Base-by-base conservation (phyloP, 495 filamentous ascomycete genomes). In the Penicillium robsamsonii region DNA sequence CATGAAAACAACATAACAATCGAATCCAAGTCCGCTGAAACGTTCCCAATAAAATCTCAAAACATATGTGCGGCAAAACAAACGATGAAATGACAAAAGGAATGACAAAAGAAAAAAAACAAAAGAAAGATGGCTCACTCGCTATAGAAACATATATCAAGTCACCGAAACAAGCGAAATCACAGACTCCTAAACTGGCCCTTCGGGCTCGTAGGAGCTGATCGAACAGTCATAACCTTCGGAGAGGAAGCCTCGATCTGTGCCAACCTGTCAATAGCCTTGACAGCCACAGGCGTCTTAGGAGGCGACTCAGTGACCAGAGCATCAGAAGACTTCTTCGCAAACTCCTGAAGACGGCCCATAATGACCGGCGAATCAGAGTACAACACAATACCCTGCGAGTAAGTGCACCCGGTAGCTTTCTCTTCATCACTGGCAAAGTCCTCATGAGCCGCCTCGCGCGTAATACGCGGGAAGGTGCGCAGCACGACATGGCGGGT, bases 381-480 rank as follows among this genome's bases (percentile, higher is more conserved):
- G 59, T 81, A 85, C 3, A 86, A 65, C 7, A 80, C 75, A 17
- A 77, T 58, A 11, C 83, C 83, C 15, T 66, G 66, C 1, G 78
- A 73, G 59, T 83, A 86, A 10, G 80, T 68, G 48, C 76, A 80
- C 0, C 68, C 46, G 17, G 64, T 70, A 27, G 66, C 67, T 37
- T 74, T 74, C 47, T 79, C 74, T 46, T 67, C 65, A 15, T 72
- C 75, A 31, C 68, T 68, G 0, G 70, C 70, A 60, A 80, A 76
- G 57, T 76, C 73, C 50, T 84, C 82, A 40, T 85, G 83, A 1
- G 77, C 75, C 4, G 80, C 75, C 61, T 86, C 82, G 8, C 83
- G 73, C 5, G 70, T 63, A 37, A 86, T 81, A 10, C 78, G 72
- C 6, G 83, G 83, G 64, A 85, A 81, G 0, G 82, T 74, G 17